phyloP scores from a whole-genome alignment of 768 basidiomycete genomes.

The Amanita rubescens region DNA sequence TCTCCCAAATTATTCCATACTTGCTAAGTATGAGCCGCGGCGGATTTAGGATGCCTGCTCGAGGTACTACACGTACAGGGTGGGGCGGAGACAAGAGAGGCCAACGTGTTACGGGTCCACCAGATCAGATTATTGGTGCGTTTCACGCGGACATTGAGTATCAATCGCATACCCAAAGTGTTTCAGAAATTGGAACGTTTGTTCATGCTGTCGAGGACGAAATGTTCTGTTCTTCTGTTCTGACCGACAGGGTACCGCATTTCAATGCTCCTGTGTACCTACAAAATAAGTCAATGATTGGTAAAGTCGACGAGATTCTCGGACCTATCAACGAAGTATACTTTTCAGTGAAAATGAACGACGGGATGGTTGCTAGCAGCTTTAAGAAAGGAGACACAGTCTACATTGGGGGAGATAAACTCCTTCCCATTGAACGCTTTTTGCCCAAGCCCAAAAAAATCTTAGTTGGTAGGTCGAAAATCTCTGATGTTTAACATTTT shows the following conservation, averaged over 20 bases:
- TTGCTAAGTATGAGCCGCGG: slow-evolving; percentile 1
- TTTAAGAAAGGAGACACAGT: slow-evolving; percentile 99
- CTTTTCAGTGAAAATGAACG: slow-evolving; percentile 95
- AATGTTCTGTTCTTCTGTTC: slow-evolving; percentile 87
- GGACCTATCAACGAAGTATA: slow-evolving; percentile 98
- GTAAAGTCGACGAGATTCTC: slow-evolving; percentile 99
- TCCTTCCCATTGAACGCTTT: slow-evolving; percentile 93
- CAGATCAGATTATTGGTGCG: slow-evolving; percentile 70
- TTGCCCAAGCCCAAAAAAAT: slow-evolving; percentile 90
- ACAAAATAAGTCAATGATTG: slow-evolving; percentile 91
- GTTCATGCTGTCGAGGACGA: slow-evolving; percentile 96
- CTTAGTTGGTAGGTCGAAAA: slow-evolving; percentile 43
- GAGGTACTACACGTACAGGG: slow-evolving; percentile 38
- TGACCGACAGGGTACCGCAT: slow-evolving; percentile 90
- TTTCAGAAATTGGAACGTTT: slow-evolving; percentile 86
- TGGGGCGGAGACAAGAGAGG: slow-evolving; percentile 31
- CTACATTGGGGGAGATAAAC: slow-evolving; percentile 95
- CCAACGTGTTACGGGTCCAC: slow-evolving; percentile 70
- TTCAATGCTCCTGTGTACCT: slow-evolving; percentile 99
- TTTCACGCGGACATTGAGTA: slow-evolving; percentile 6
- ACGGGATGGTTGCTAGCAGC: slow-evolving; percentile 90
- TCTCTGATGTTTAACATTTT: slow-evolving; percentile 6
- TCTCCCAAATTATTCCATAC: too few species aligned
- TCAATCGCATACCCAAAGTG: background rate
- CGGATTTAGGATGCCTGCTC: slow-evolving; percentile 14